Percentiles rank a stretch among this genome's conserved stretches.
Conservation (phyloP, 1,284 basidiomycete species). For the Apiotrichum montevideense region DNA sequence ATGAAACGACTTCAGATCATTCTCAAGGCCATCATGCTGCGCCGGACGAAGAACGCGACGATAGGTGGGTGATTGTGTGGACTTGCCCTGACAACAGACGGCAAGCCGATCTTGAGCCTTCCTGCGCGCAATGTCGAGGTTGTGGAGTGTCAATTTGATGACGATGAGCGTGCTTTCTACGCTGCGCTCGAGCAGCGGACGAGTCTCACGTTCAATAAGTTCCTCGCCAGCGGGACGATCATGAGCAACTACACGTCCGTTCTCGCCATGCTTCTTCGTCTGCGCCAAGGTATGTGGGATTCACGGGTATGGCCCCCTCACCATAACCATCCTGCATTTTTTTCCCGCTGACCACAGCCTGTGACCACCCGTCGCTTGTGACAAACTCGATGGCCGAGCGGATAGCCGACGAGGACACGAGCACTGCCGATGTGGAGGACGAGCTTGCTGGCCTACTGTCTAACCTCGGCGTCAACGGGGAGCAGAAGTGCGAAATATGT, state of each 20-base stretch:
- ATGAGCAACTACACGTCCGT: constrained; percentile 75
- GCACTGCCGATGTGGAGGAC: constrained; percentile 54
- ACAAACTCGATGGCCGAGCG: constrained; percentile 67
- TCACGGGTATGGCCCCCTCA: too few relatives aligned
- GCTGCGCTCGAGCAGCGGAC: constrained; percentile 68
- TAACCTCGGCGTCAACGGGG: constrained; percentile 57
- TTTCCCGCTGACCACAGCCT: constrained; percentile 54
- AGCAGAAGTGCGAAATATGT: constrained; percentile 68
- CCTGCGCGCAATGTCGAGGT: constrained; percentile 69
- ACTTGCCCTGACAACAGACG: constrained; percentile 51
- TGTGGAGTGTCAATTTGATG: constrained; percentile 65
- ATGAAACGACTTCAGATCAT: constrained; percentile 82
- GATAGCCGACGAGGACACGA: constrained; percentile 52
- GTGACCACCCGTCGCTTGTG: constrained; percentile 78
- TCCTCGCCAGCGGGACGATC: constrained; percentile 54
- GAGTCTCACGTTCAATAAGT: constrained; percentile 61
- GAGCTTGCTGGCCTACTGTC: constrained; percentile 68
- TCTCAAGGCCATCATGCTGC: constrained; percentile 80
- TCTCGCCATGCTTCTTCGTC: constrained; percentile 71
- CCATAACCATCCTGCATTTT: too few relatives aligned
- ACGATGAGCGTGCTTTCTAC: constrained; percentile 77
- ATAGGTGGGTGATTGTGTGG: constrained; percentile 45
- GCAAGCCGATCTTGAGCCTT: constrained; percentile 76
- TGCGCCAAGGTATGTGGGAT: constrained; percentile 67
- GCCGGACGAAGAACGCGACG: constrained; percentile 74